A percentile compares a stretch with the other conserved stretches of the same genome.
Conservation (phyloP, 1,284 basidiomycete species). For the Leccinum solheimii region DNA sequence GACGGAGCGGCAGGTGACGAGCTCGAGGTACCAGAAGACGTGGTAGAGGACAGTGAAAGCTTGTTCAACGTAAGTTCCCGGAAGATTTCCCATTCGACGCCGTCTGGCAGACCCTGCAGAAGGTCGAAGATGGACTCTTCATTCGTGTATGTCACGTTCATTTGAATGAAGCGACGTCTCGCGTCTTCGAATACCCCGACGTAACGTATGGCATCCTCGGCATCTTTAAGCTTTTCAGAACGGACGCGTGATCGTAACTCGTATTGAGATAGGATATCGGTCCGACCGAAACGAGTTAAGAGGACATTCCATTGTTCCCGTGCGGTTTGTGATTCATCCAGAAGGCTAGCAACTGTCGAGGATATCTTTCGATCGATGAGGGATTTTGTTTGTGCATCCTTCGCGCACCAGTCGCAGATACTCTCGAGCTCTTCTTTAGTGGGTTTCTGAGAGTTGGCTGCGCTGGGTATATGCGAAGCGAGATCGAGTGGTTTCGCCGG, state of each 20-base stretch:
- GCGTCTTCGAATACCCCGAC: too few species aligned
- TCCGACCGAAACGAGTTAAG: background rate
- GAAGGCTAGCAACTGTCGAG: accelerated
- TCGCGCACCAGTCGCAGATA: background rate
- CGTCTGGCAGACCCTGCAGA: too few species aligned
- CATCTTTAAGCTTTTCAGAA: conserved; percentile 2
- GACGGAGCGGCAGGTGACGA: too few species aligned
- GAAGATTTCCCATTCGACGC: too few species aligned
- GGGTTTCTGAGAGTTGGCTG: background rate
- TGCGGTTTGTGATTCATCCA: accelerated
- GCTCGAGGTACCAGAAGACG: too few species aligned
- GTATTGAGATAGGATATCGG: background rate
- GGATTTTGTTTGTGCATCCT: background rate
- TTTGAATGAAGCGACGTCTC: too few species aligned
- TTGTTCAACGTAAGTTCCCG: too few species aligned
- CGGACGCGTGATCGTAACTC: background rate
- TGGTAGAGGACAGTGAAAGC: too few species aligned
- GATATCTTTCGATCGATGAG: background rate
- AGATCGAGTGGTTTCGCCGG: background rate
- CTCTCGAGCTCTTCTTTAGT: background rate
- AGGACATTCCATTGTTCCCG: background rate
- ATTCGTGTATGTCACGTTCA: too few species aligned
- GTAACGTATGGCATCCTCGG: background rate
- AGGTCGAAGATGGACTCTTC: too few species aligned
- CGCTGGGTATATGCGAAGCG: background rate